Percentiles rank a stretch among this genome's conserved stretches.
Conservation (phyloP, 176 grass and related monocot species). For the Hsuehochloa calcarea region DNA sequence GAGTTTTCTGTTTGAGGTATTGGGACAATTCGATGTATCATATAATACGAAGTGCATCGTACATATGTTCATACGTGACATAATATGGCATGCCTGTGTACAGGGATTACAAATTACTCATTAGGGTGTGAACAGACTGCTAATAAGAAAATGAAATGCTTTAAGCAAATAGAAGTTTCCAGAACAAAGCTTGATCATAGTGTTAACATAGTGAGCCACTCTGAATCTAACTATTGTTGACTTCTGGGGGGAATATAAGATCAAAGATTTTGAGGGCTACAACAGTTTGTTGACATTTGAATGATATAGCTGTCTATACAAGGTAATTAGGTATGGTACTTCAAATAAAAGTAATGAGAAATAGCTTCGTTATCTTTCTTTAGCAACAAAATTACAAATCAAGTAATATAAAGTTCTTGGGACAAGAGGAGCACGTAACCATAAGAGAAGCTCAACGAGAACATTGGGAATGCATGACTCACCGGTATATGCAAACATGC, state of each 20-base stretch:
- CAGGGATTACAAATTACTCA: not conserved
- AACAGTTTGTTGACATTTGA: not conserved
- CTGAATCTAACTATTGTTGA: conserved; percentile 8
- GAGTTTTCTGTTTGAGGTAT: not conserved
- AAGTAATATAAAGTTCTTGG: not conserved
- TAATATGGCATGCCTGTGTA: conserved; percentile 1
- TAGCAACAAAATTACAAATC: not conserved
- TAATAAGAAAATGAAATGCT: not conserved
- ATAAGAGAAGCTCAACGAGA: not conserved
- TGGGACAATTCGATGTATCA: not conserved
- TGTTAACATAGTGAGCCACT: not conserved
- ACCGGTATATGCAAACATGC: conserved; percentile 50
- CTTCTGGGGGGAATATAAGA: not conserved
- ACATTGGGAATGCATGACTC: conserved; percentile 27
- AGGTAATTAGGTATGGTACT: not conserved
- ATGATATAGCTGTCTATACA: conserved; percentile 8
- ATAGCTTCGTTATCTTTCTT: not conserved
- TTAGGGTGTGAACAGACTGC: not conserved
- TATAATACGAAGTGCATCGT: not conserved
- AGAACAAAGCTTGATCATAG: not conserved
- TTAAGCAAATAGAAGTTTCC: not conserved
- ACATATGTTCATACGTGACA: not conserved
- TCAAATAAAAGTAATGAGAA: not conserved
- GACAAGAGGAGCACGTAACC: not conserved
- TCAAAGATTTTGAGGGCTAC: not conserved